A percentile compares a stretch with the other conserved stretches of the same genome.
Evolutionary conservation across 192 early-diverging fungal genomes (phyloP).

Genomic region (Chytriomyces sp.): DNA sequence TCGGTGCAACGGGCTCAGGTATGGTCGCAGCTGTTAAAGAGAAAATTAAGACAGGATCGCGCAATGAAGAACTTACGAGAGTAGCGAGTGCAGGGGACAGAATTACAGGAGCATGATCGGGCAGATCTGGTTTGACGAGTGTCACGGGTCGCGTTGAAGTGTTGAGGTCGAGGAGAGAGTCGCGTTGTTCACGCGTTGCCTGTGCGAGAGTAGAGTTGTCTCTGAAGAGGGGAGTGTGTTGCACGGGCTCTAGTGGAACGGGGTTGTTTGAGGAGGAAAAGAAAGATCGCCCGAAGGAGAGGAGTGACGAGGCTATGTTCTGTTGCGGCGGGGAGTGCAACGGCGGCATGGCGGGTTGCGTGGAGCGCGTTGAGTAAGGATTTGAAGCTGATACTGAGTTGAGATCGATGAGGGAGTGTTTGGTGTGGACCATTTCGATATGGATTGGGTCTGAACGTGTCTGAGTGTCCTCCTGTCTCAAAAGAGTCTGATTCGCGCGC

Average conservation of each 20-base stretch:
- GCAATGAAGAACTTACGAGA: too few relatives aligned
- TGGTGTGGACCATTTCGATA: slow-evolving; percentile 16
- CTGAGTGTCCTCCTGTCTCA: too few relatives aligned
- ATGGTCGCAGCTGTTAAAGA: slow-evolving; percentile 71
- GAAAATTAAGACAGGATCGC: too few relatives aligned
- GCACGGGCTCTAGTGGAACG: too few relatives aligned
- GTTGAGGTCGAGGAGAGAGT: slow-evolving; percentile 8
- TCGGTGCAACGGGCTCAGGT: slow-evolving; percentile 76
- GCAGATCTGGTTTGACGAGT: not conserved
- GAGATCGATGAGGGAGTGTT: slow-evolving; percentile 31
- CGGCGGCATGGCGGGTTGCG: not conserved
- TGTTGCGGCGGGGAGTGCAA: too few relatives aligned
- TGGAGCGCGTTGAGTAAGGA: not conserved
- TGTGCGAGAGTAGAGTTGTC: not conserved
- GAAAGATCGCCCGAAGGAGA: slow-evolving; percentile 8
- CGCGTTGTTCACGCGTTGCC: slow-evolving; percentile 4
- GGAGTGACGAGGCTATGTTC: not conserved
- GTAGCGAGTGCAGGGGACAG: not conserved
- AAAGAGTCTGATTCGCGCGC: too few relatives aligned
- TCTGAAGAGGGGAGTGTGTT: not conserved
- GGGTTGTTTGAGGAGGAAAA: too few relatives aligned
- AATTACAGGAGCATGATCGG: not conserved
- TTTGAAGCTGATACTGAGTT: too few relatives aligned
- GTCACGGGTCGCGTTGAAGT: not conserved
- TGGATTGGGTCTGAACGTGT: slow-evolving; percentile 25